Evolutionary conservation across 2,329 filamentous ascomycete genomes (phyloP).

Genomic region (Xylariales sp.): DNA sequence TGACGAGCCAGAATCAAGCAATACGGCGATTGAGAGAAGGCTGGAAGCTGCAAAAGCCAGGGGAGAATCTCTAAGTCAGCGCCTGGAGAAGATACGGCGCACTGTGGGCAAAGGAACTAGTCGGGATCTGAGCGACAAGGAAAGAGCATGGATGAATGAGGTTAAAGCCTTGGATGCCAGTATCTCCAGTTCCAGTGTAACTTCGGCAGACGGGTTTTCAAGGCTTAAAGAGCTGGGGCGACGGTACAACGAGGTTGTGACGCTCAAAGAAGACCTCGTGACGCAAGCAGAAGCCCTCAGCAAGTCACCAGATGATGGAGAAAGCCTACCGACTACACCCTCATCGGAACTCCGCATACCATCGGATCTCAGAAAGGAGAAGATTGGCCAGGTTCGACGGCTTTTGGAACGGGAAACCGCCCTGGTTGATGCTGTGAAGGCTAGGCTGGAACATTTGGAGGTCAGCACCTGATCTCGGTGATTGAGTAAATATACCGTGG

Average conservation of each 20-base stretch:
- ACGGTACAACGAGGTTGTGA: slow-evolving; percentile 53
- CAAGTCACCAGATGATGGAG: slow-evolving; percentile 20
- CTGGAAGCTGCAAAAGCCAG: slow-evolving; percentile 41
- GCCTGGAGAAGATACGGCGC: slow-evolving; percentile 44
- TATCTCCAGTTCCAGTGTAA: slow-evolving; percentile 31
- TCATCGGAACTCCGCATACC: slow-evolving; percentile 49
- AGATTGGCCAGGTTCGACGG: slow-evolving; percentile 59
- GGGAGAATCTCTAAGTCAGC: slow-evolving; percentile 40
- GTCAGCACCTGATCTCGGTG: too few species aligned
- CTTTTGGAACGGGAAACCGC: slow-evolving; percentile 64
- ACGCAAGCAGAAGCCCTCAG: slow-evolving; percentile 44
- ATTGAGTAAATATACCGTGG: too few species aligned
- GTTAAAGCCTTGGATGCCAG: slow-evolving; percentile 34
- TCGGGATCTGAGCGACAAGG: slow-evolving; percentile 58
- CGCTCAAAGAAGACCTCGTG: slow-evolving; percentile 47
- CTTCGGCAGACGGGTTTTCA: slow-evolving; percentile 23
- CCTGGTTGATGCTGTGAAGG: slow-evolving; percentile 62
- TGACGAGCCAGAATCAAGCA: slow-evolving; percentile 46
- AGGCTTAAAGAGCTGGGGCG: slow-evolving; percentile 47
- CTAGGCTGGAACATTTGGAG: slow-evolving; percentile 54
- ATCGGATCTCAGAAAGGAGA: slow-evolving; percentile 56
- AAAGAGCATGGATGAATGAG: slow-evolving; percentile 46
- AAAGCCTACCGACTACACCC: slow-evolving; percentile 22
- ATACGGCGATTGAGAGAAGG: slow-evolving; percentile 53
- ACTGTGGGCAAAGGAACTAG: slow-evolving; percentile 40